phyloP scores from a whole-genome alignment of 352 stramenopile genomes.

The Phytophthora cryptogea region DNA sequence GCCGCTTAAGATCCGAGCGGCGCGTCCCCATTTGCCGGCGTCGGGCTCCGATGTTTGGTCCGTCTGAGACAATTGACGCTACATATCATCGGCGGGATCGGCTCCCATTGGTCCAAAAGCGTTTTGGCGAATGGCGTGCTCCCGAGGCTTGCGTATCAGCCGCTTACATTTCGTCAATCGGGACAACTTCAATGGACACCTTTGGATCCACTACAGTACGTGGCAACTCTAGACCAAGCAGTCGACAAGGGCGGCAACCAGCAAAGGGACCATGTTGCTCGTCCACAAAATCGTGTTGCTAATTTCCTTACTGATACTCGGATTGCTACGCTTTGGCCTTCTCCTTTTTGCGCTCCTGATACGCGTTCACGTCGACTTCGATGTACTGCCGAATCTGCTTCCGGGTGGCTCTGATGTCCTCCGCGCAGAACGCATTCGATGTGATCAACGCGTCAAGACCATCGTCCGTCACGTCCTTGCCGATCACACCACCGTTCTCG shows the following conservation, averaged over 20 bases:
- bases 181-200: conserved; percentile 15
- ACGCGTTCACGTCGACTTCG: conserved; percentile 32
- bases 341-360: conserved; percentile 29
- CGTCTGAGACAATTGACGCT: conserved; percentile 5
- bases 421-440: conserved; percentile 39
- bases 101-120: background rate
- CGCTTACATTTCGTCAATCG: conserved; percentile 20
- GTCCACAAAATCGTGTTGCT: conserved; percentile 15
- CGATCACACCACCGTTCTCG: conserved; percentile 36
- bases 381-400: conserved; percentile 45
- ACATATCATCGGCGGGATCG: too few species aligned
- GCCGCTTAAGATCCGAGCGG: too few species aligned
- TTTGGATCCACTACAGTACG: background rate
- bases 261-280: background rate
- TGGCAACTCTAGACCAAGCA: too few species aligned
- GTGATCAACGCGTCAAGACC: conserved; percentile 49
- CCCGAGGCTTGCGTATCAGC: conserved; percentile 14
- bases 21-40: background rate
- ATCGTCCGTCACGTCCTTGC: conserved; percentile 44
- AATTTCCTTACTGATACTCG: conserved; percentile 1
- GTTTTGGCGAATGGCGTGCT: conserved; percentile 3
- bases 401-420: conserved; percentile 43
- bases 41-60: background rate
- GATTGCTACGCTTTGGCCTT: conserved; percentile 14
- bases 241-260: too few species aligned